phyloP scores from a whole-genome alignment of 768 basidiomycete species.

The Pulveroboletus sp. region DNA sequence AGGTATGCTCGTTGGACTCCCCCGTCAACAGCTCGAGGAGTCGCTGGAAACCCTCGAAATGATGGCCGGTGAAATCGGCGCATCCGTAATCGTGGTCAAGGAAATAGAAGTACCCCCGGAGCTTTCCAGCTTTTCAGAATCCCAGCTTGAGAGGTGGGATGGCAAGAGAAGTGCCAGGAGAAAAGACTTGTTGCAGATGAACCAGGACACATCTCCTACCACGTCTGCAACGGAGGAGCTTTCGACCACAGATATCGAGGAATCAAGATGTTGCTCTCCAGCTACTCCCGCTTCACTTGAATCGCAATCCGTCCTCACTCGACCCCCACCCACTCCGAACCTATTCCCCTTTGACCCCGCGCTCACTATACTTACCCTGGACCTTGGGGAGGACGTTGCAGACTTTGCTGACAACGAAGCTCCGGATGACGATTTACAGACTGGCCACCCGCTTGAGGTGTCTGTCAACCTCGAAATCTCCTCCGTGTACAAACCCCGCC shows the following conservation, averaged over 20 bases:
- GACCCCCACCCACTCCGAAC: neutral
- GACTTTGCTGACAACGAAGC: constrained; percentile 29
- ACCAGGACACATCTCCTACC: constrained; percentile 31
- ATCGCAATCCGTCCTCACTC: neutral
- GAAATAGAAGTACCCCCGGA: constrained; percentile 75
- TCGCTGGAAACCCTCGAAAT: constrained; percentile 84
- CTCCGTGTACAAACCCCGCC: constrained; percentile 72
- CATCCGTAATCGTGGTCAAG: constrained; percentile 87
- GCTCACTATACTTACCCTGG: constrained; percentile 44
- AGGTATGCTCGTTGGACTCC: constrained; percentile 81
- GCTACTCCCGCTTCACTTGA: constrained; percentile 3
- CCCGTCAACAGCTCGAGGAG: constrained; percentile 67
- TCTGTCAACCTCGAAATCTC: constrained; percentile 63
- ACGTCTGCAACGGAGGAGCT: constrained; percentile 38
- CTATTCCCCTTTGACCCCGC: constrained; percentile 31
- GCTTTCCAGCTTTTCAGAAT: constrained; percentile 37
- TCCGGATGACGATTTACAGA: constrained; percentile 1
- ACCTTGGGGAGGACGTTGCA: constrained; percentile 38
- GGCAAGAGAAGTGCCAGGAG: constrained; percentile 37
- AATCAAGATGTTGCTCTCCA: constrained; percentile 13
- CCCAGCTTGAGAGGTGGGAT: constrained; percentile 33
- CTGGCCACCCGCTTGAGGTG: constrained; percentile 19
- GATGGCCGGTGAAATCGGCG: constrained; percentile 95
- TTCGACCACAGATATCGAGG: constrained; percentile 38
- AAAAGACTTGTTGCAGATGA: constrained; percentile 27